Conservation (phyloP, 495 filamentous ascomycete species). For the Cercophora newfieldiana region DNA sequence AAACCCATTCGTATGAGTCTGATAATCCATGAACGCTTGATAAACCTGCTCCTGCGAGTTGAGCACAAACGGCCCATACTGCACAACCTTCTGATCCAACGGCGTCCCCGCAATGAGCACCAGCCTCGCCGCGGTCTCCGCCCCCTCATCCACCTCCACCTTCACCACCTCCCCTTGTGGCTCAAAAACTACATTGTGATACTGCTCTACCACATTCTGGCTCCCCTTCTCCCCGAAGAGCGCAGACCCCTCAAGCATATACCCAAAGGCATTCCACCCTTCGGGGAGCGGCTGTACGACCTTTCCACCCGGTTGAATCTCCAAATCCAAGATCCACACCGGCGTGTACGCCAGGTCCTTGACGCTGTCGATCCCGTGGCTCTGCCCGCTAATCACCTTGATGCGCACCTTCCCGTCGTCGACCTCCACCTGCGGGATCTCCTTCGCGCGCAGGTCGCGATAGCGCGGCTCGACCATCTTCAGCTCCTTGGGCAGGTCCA, state of each 20-base stretch:
- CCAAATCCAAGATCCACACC: slow-evolving; percentile 88
- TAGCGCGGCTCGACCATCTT: slow-evolving; percentile 92
- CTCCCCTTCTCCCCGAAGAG: slow-evolving; percentile 63
- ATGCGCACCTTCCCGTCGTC: slow-evolving; percentile 74
- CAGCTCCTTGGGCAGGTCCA: slow-evolving; percentile 78
- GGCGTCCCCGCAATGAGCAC: slow-evolving; percentile 83
- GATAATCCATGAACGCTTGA: slow-evolving; percentile 87
- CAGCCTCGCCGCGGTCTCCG: slow-evolving; percentile 65
- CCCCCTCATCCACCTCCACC: slow-evolving; percentile 66
- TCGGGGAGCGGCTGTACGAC: slow-evolving; percentile 71
- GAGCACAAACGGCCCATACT: slow-evolving; percentile 95
- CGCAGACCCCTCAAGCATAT: slow-evolving; percentile 70
- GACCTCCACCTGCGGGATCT: slow-evolving; percentile 70
- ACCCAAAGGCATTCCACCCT: slow-evolving; percentile 91
- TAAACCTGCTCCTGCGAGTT: slow-evolving; percentile 82
- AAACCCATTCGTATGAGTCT: slow-evolving; percentile 83
- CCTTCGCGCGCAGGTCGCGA: slow-evolving; percentile 71
- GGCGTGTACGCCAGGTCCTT: slow-evolving; percentile 92
- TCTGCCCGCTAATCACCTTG: slow-evolving; percentile 87
- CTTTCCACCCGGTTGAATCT: slow-evolving; percentile 75
- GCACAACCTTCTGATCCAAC: slow-evolving; percentile 87
- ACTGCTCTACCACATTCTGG: slow-evolving; percentile 63
- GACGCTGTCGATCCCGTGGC: slow-evolving; percentile 79
- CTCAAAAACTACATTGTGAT: slow-evolving; percentile 89
- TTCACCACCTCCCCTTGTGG: slow-evolving; percentile 71